Evolutionary conservation across 2,329 filamentous ascomycete genomes (phyloP).

Genomic region (Venturia effusa): DNA sequence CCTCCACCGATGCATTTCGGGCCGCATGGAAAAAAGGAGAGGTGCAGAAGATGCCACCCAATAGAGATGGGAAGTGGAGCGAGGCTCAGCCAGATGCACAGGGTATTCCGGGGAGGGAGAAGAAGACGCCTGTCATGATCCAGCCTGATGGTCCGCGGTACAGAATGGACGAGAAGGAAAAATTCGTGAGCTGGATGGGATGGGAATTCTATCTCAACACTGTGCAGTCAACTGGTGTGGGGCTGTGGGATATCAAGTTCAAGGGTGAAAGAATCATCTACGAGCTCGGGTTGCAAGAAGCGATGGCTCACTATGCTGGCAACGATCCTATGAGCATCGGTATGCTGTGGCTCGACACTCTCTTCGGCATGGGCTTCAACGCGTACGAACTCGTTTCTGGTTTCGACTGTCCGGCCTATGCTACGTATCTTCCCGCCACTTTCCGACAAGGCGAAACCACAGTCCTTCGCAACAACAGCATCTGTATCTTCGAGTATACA

Average conservation of each 20-base stretch:
- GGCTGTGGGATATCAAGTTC: constrained; percentile 40
- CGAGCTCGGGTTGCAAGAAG: constrained; percentile 43
- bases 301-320: constrained; percentile 42
- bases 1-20: constrained; percentile 24
- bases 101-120: constrained; percentile 15
- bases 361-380: constrained; percentile 27
- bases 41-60: constrained; percentile 24
- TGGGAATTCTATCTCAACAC: constrained; percentile 42
- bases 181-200: constrained; percentile 42
- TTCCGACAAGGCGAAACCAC: constrained; percentile 23
- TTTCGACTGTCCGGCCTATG: constrained; percentile 32
- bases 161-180: constrained; percentile 32
- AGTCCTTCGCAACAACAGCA: constrained; percentile 21
- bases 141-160: constrained; percentile 30
- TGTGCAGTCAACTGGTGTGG: constrained; percentile 34
- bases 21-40: constrained; percentile 29
- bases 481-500: constrained; percentile 32
- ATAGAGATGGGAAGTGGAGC: constrained; percentile 13
- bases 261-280: constrained; percentile 41
- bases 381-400: constrained; percentile 31
- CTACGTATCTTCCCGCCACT: constrained; percentile 25
- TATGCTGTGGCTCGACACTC: constrained; percentile 34
- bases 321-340: constrained; percentile 33
- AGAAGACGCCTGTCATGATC: constrained; percentile 19
- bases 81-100: constrained; percentile 19